Conservation (phyloP, 352 stramenopile genomes). For the Globisporangium alternatum region DNA sequence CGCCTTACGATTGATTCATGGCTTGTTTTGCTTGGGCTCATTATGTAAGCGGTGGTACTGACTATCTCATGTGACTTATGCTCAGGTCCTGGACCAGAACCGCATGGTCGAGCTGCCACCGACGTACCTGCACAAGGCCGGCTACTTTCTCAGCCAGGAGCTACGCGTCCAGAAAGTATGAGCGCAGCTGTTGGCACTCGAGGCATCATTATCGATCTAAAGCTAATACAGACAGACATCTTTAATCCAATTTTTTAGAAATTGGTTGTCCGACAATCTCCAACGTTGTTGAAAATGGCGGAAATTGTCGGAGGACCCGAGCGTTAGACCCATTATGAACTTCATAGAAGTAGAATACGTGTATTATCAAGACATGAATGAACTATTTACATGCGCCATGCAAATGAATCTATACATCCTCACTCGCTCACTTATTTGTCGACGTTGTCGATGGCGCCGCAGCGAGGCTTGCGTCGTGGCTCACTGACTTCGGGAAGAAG, state of each 20-base stretch:
- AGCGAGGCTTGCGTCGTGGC: conserved; percentile 28
- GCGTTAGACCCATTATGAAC: too few relatives aligned
- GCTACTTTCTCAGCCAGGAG: conserved; percentile 69
- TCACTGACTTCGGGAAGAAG: conserved; percentile 52
- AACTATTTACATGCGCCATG: neutral
- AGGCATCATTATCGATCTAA: neutral
- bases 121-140: conserved; percentile 81
- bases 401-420: neutral
- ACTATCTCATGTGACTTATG: neutral
- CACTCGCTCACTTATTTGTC: conserved; percentile 3
- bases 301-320: neutral
- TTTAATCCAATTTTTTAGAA: neutral
- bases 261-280: neutral
- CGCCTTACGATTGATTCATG: neutral
- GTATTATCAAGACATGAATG: neutral
- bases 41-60: neutral
- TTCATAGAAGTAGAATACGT: neutral
- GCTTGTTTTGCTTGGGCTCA: neutral
- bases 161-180: conserved; percentile 63
- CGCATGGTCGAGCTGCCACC: conserved; percentile 64
- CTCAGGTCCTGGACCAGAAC: conserved; percentile 63
- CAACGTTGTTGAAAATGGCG: neutral
- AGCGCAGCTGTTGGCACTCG: conserved; percentile 15
- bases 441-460: neutral
- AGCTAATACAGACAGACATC: conserved; percentile 6